Percentiles rank a stretch among this genome's conserved stretches.
Evolutionary conservation across 2,329 filamentous ascomycete species (phyloP).

Genomic region (Arachnomyces sp.): DNA sequence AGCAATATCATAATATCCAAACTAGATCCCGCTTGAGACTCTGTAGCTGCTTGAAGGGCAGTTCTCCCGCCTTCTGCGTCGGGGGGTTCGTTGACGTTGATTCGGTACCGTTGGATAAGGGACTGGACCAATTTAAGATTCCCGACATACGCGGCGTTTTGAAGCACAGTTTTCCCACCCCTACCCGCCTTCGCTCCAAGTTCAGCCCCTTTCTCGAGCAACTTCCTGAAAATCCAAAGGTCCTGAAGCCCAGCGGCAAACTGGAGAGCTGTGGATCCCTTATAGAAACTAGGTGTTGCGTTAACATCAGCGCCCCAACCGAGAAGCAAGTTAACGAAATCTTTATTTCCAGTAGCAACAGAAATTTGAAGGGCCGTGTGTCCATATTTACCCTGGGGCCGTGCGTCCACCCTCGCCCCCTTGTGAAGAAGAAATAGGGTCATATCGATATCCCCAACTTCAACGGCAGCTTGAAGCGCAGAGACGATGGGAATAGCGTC

Average conservation of each 20-base stretch:
- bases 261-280: conserved; percentile 2
- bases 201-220: conserved; percentile 10
- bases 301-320: conserved; percentile 29
- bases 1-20: not conserved
- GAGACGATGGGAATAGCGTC: conserved; percentile 5
- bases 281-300: conserved; percentile 9
- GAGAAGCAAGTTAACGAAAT: conserved; percentile 18
- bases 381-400: conserved; percentile 3
- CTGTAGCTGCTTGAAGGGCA: conserved; percentile 13
- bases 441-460: conserved; percentile 8
- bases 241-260: not conserved
- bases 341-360: conserved; percentile 4
- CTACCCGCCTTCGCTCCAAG: conserved; percentile 1
- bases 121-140: conserved; percentile 10
- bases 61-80: conserved; percentile 2
- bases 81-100: conserved; percentile 13
- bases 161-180: conserved; percentile 14
- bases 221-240: conserved; percentile 3
- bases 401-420: conserved; percentile 10
- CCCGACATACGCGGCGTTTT: conserved; percentile 10
- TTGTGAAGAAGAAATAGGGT: conserved; percentile 13
- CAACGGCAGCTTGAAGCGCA: conserved; percentile 15
- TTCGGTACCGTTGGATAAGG: conserved; percentile 11
- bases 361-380: conserved; percentile 12
- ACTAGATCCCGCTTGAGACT: not conserved